Percentiles rank a stretch among this genome's conserved stretches.
Evolutionary conservation across 2,329 filamentous ascomycete genomes (phyloP).

Genomic region (Aureobasidium lini): DNA sequence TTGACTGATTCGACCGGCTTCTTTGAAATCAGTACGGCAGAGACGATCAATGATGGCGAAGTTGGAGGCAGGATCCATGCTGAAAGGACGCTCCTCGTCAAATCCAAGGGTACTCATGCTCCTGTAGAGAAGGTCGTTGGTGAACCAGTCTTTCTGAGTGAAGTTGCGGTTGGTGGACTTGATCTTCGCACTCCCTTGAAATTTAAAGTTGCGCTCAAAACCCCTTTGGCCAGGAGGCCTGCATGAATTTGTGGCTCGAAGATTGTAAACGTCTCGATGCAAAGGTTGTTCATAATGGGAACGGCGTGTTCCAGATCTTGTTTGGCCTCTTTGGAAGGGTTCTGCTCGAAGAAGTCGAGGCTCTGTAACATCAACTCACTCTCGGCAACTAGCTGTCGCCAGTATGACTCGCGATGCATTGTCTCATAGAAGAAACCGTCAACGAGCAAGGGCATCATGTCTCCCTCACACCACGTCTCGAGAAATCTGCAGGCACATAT

Average conservation of each 20-base stretch:
- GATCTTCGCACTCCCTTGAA: not conserved
- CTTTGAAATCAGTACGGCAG: not conserved
- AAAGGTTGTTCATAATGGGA: not conserved
- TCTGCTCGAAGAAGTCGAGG: not conserved
- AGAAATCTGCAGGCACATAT: not conserved
- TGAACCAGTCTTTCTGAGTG: not conserved
- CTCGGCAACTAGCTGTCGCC: not conserved
- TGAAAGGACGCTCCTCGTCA: not conserved
- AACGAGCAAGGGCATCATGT: not conserved
- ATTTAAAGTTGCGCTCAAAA: not conserved
- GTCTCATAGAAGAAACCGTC: not conserved
- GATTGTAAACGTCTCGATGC: not conserved
- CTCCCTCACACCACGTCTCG: not conserved
- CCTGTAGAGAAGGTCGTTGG: not conserved
- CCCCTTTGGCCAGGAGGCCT: not conserved
- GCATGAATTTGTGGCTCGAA: not conserved
- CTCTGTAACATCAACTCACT: not conserved
- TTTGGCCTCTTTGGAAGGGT: not conserved
- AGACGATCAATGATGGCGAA: not conserved
- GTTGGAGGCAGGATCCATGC: not conserved
- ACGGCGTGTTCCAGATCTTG: not conserved
- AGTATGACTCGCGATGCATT: not conserved
- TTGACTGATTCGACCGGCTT: not conserved
- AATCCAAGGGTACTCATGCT: not conserved
- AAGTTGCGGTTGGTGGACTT: not conserved